A percentile compares a stretch with the other conserved stretches of the same genome.
These are phyloP conservation scores for Pseudisothecium myosuroides DNA, from an alignment of 225 moss, liverwort and hornwort genomes.

Conservation along the genomic window DNA sequence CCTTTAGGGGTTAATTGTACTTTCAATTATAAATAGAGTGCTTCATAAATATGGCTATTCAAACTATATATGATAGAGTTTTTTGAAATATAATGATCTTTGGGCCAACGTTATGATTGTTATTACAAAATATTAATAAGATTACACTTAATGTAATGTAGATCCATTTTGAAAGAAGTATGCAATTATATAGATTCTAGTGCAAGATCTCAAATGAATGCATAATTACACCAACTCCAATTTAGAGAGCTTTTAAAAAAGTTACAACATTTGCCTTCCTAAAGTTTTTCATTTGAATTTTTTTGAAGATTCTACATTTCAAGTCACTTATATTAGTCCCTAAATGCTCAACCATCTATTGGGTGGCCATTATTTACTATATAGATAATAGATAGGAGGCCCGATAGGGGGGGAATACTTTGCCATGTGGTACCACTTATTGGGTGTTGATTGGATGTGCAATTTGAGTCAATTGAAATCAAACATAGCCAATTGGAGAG, in stretches of 20 bases:
- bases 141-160: too few species aligned
- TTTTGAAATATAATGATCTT: neutral
- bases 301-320: neutral
- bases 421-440: rapidly evolving
- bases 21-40: neutral
- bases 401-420: too few species aligned
- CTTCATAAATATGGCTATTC: neutral
- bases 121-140: neutral
- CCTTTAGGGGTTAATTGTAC: too few species aligned
- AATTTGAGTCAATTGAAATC: neutral
- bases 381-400: neutral
- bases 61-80: neutral
- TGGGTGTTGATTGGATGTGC: neutral
- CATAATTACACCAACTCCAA: neutral
- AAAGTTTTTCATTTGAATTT: neutral
- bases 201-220: neutral
- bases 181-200: too few species aligned
- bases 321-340: neutral
- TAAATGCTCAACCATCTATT: too few species aligned
- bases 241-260: neutral
- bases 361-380: rapidly evolving
- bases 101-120: neutral
- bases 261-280: rapidly evolving
- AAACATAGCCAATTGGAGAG: neutral
- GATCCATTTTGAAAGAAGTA: neutral